Conservation (phyloP, 305 asterid species). For the Petunia hybrid region DNA sequence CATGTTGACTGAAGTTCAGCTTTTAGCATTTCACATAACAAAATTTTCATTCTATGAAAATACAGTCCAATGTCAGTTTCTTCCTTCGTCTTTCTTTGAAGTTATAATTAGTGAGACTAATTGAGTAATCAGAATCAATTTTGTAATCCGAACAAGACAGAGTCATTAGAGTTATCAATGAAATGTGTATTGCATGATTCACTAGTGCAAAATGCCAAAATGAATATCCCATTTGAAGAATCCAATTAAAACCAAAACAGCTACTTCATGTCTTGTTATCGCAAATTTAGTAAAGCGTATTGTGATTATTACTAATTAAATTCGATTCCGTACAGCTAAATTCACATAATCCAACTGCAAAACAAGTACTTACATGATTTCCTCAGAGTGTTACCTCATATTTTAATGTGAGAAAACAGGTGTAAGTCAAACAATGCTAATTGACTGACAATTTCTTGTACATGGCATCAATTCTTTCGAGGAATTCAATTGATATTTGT, state of each 20-base stretch:
- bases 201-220: neutral
- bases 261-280: neutral
- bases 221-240: neutral
- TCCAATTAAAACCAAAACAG: neutral
- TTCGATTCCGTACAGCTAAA: neutral
- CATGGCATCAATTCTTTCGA: neutral
- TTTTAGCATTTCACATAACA: too few relatives aligned
- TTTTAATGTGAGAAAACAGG: too few relatives aligned
- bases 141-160: neutral
- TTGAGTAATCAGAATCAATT: neutral
- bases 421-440: neutral
- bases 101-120: neutral
- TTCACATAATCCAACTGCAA: neutral
- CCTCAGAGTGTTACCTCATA: too few relatives aligned
- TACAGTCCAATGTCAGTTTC: too few relatives aligned
- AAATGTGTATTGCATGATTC: neutral
- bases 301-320: neutral
- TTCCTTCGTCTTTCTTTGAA: neutral
- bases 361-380: neutral
- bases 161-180: neutral
- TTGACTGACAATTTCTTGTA: neutral
- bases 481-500: neutral
- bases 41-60: too few relatives aligned
- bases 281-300: neutral
- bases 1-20: too few relatives aligned